These are phyloP conservation scores for Fomes fomentarius DNA, from an alignment of 1,284 basidiomycete genomes.

Conservation along the genomic window DNA sequence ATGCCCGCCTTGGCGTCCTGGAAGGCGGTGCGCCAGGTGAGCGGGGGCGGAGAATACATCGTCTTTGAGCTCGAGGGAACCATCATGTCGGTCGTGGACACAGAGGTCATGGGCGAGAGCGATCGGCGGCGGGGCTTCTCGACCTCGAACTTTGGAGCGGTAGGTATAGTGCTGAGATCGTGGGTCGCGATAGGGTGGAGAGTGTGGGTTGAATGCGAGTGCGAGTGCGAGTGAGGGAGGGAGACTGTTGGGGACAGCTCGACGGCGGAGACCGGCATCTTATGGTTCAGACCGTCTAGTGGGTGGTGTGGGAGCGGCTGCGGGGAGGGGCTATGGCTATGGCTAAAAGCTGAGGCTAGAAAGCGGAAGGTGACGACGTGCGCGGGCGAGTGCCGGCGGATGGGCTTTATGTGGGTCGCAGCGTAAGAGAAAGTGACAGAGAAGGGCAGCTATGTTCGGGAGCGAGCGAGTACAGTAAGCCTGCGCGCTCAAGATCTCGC, in stretches of 20 bases:
- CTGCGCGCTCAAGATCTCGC: too few relatives aligned
- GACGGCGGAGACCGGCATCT: conserved; percentile 22
- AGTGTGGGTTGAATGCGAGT: background rate
- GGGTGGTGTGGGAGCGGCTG: background rate
- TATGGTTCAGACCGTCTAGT: background rate
- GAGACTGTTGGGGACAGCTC: conserved; percentile 13
- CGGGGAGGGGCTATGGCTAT: background rate
- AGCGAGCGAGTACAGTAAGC: background rate
- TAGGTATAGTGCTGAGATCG: conserved; percentile 17
- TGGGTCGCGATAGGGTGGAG: conserved; percentile 12
- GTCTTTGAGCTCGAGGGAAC: conserved; percentile 7
- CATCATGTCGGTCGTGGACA: too few relatives aligned
- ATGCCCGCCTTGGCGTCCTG: conserved; percentile 32
- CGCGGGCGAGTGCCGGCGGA: background rate
- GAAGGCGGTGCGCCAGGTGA: conserved; percentile 27
- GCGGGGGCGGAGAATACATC: conserved; percentile 19
- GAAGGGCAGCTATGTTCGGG: too few relatives aligned
- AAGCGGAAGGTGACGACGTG: background rate
- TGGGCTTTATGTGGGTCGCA: background rate
- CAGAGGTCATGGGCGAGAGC: conserved; percentile 6
- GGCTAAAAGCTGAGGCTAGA: background rate
- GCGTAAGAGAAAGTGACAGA: background rate
- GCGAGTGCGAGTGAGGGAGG: conserved; percentile 6
- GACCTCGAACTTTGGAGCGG: conserved; percentile 20
- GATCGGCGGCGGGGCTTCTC: conserved; percentile 22